Conservation (phyloP, 1,284 basidiomycete genomes). For the Leccinum laetum region DNA sequence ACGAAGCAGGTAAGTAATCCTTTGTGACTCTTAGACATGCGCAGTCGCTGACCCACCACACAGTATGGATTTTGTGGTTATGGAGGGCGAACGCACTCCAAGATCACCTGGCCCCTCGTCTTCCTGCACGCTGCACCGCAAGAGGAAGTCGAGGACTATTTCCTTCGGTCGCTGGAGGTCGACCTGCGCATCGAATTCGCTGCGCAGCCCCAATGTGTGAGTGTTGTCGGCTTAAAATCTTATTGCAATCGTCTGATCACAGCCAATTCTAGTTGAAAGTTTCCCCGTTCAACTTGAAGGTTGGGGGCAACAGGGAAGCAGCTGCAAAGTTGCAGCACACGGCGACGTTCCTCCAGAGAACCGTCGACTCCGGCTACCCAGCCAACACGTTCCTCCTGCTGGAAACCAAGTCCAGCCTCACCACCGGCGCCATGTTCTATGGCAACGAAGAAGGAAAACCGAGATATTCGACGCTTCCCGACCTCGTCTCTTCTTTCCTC, state of each 20-base stretch:
- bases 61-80: background rate
- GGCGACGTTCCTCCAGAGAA: background rate
- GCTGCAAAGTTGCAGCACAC: background rate
- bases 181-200: background rate
- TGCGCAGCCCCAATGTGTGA: background rate
- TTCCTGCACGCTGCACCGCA: background rate
- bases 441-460: background rate
- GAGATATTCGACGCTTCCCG: background rate
- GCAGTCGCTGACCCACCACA: too few relatives aligned
- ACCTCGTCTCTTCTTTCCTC: background rate
- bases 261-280: background rate
- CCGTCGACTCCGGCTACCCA: background rate
- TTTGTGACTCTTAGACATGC: too few relatives aligned
- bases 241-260: too few relatives aligned
- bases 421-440: background rate
- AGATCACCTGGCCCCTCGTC: background rate
- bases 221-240: background rate
- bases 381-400: background rate
- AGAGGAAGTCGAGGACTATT: background rate
- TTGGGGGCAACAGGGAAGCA: background rate
- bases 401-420: background rate
- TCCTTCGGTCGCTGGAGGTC: background rate
- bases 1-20: background rate
- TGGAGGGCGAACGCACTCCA: background rate
- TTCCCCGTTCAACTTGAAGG: background rate